Evolutionary conservation across 495 filamentous ascomycete species (phyloP).

Genomic region (Penicillium salamii): DNA sequence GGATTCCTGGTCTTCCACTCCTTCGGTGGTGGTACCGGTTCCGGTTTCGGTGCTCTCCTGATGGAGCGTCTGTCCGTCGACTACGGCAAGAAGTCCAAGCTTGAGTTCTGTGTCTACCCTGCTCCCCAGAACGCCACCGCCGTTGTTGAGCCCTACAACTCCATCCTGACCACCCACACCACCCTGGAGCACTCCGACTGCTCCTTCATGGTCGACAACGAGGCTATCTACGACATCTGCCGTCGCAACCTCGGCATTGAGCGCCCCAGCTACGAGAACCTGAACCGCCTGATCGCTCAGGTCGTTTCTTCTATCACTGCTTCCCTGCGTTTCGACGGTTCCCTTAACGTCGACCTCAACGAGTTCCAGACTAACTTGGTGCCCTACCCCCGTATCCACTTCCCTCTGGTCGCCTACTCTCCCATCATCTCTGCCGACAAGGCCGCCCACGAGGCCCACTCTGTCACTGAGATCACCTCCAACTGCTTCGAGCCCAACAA

Average conservation of each 20-base stretch:
- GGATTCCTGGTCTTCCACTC: constrained; percentile 99
- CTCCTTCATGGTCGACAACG: constrained; percentile 99
- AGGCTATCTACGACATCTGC: constrained; percentile 99
- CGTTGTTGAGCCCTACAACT: constrained; percentile 99
- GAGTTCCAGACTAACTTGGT: constrained; percentile 99
- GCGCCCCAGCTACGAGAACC: constrained; percentile 95
- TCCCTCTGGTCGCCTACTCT: constrained; percentile 94
- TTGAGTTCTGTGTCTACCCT: constrained; percentile 98
- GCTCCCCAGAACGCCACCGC: constrained; percentile 95
- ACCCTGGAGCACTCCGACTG: constrained; percentile 99
- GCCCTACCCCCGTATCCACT: constrained; percentile 98
- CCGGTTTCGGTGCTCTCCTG: constrained; percentile 94
- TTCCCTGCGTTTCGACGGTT: constrained; percentile 96
- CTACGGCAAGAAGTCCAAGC: constrained; percentile 99
- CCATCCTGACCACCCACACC: constrained; percentile 97
- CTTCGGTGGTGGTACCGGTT: constrained; percentile 97
- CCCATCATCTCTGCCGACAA: constrained; percentile 92
- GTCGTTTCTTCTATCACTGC: constrained; percentile 98
- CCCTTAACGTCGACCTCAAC: constrained; percentile 98
- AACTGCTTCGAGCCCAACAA: constrained; percentile 75
- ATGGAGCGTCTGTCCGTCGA: constrained; percentile 98
- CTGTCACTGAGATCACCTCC: constrained; percentile 62
- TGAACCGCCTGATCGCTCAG: constrained; percentile 98
- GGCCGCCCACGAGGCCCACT: constrained; percentile 88
- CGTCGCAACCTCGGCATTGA: constrained; percentile 94